A percentile compares a stretch with the other conserved stretches of the same genome.
Conservation (phyloP, 345 rosid genomes). For the Erodium maritimum region DNA sequence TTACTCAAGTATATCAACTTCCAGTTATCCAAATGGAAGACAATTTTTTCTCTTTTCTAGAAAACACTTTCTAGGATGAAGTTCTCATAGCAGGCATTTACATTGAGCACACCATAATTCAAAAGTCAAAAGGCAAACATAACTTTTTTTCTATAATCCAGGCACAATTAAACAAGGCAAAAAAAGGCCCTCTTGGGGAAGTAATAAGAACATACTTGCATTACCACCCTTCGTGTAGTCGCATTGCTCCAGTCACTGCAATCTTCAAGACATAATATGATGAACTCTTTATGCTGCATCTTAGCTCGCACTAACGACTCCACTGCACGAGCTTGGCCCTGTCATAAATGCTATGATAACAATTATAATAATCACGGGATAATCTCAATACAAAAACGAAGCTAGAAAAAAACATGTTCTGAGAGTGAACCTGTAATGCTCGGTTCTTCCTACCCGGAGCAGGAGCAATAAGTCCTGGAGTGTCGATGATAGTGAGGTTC, state of each 20-base stretch:
- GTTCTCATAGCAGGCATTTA: too few species aligned
- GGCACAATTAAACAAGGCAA: background rate
- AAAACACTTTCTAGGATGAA: too few species aligned
- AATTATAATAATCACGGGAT: constrained; percentile 4
- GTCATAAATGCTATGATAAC: constrained; percentile 8
- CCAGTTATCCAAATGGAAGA: too few species aligned
- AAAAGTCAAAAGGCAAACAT: background rate
- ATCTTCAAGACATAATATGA: constrained; percentile 91
- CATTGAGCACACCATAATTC: background rate
- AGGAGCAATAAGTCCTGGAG: constrained; percentile 90
- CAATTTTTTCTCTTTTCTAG: too few species aligned
- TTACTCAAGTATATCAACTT: too few species aligned
- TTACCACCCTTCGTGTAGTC: constrained; percentile 75
- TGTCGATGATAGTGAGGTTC: constrained; percentile 80
- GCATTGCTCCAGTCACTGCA: constrained; percentile 96
- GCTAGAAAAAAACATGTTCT: background rate
- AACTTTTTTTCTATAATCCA: background rate
- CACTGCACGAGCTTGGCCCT: constrained; percentile 91
- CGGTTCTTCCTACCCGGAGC: constrained; percentile 75
- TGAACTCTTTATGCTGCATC: constrained; percentile 93
- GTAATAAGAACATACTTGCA: constrained; percentile 53
- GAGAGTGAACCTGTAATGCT: constrained; percentile 45
- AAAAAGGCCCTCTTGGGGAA: background rate
- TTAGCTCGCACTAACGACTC: constrained; percentile 82
- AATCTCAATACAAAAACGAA: constrained; percentile 1